These are phyloP conservation scores for Podila clonocystis DNA, from an alignment of 192 early-diverging fungal genomes.

Conservation along the genomic window DNA sequence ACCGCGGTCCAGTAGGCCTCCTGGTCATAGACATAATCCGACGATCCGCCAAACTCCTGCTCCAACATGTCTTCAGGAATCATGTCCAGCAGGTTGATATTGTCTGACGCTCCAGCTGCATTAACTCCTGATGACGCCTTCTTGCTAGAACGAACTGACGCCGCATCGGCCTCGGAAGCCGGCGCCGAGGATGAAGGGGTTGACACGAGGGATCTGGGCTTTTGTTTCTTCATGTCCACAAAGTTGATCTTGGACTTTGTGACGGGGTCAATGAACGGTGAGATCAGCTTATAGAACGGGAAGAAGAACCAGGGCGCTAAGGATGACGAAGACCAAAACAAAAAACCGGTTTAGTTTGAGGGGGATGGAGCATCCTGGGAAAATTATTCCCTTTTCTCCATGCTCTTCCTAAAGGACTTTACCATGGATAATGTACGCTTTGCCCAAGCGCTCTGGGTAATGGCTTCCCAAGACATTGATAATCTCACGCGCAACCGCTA, in stretches of 20 bases:
- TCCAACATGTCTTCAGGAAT: conserved; percentile 70
- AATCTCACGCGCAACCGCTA: conserved; percentile 82
- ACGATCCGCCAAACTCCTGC: conserved; percentile 77
- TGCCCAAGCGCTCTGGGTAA: conserved; percentile 88
- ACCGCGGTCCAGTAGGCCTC: conserved; percentile 73
- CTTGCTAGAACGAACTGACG: conserved; percentile 10
- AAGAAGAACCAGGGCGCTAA: conserved; percentile 88
- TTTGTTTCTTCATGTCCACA: conserved; percentile 70
- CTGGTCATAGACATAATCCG: conserved; percentile 74
- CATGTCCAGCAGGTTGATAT: conserved; percentile 61
- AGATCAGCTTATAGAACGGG: conserved; percentile 82
- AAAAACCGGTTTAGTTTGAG: background rate
- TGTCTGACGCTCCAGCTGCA: conserved; percentile 27
- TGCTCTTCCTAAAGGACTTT: conserved; percentile 1
- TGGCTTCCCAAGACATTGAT: conserved; percentile 85
- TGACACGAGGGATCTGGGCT: conserved; percentile 16
- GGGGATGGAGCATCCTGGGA: conserved; percentile 1
- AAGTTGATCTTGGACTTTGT: conserved; percentile 90
- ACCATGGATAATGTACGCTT: conserved; percentile 76
- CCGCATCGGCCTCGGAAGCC: conserved; percentile 24
- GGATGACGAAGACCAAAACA: background rate
- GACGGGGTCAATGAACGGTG: conserved; percentile 93
- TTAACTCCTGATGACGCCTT: conserved; percentile 13
- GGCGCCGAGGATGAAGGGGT: conserved; percentile 26
- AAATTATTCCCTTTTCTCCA: background rate